phyloP scores from a whole-genome alignment of 2,329 filamentous ascomycete species.

The Hansfordia pulvinata region DNA sequence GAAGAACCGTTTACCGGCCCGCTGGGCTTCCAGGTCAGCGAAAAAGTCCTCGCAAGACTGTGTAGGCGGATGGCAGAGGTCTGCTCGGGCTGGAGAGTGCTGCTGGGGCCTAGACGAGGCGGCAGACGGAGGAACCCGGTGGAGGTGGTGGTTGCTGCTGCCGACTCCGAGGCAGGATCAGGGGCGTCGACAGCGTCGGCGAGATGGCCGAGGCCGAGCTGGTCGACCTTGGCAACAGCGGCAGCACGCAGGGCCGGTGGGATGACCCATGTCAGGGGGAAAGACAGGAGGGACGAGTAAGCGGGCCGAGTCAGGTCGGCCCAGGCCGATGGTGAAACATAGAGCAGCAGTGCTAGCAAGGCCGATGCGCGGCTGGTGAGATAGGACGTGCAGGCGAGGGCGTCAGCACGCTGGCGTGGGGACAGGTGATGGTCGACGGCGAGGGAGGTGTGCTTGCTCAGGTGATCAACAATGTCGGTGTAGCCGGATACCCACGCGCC shows the following conservation, averaged over 20 bases:
- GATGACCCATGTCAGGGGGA: slow-evolving; percentile 79
- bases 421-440: slow-evolving; percentile 26
- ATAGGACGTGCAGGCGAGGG: slow-evolving; percentile 48
- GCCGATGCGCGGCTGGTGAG: slow-evolving; percentile 61
- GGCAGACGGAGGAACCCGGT: slow-evolving; percentile 20
- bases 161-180: slow-evolving; percentile 15
- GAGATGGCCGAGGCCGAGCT: slow-evolving; percentile 54
- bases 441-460: slow-evolving; percentile 21
- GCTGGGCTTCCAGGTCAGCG: slow-evolving; percentile 52
- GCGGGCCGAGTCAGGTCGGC: slow-evolving; percentile 61
- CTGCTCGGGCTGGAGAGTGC: slow-evolving; percentile 50
- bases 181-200: slow-evolving; percentile 40
- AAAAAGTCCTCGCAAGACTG: slow-evolving; percentile 59
- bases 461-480: slow-evolving; percentile 42
- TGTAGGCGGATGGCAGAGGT: slow-evolving; percentile 65
- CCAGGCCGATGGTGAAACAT: slow-evolving; percentile 85
- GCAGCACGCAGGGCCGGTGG: slow-evolving; percentile 59
- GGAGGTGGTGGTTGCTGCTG: slow-evolving; percentile 17
- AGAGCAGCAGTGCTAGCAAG: slow-evolving; percentile 76
- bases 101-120: slow-evolving; percentile 16
- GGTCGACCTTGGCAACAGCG: slow-evolving; percentile 56
- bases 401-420: slow-evolving; percentile 28
- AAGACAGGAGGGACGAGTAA: slow-evolving; percentile 67
- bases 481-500: slow-evolving; percentile 46
- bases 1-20: slow-evolving; percentile 41